phyloP scores from a whole-genome alignment of 2,329 filamentous ascomycete species.

The Talaromyces amestolkiae region DNA sequence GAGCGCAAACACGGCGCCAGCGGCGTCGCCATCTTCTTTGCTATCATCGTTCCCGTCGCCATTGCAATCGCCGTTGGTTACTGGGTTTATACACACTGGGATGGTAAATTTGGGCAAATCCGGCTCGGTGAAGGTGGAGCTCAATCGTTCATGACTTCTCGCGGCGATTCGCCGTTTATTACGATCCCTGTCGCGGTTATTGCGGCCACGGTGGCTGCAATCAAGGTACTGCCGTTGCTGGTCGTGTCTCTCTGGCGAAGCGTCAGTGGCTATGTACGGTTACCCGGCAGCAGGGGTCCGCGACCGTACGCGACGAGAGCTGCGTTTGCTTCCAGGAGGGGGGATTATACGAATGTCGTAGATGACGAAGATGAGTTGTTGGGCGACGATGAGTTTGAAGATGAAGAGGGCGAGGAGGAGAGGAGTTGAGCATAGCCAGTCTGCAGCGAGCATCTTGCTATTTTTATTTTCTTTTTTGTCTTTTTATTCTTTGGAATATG shows the following conservation, averaged over 20 bases:
- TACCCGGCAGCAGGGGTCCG: conserved; percentile 42
- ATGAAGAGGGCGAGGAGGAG: conserved; percentile 71
- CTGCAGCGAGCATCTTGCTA: neutral
- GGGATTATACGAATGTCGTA: conserved; percentile 86
- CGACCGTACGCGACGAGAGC: conserved; percentile 81
- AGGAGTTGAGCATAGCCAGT: conserved; percentile 5
- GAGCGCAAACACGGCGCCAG: conserved; percentile 68
- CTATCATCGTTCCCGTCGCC: conserved; percentile 71
- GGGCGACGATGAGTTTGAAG: conserved; percentile 81
- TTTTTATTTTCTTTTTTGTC: neutral
- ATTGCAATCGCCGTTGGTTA: conserved; percentile 73
- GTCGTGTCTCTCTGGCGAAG: conserved; percentile 70
- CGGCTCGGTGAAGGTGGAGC: conserved; percentile 62
- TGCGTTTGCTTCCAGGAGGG: conserved; percentile 80
- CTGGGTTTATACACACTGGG: conserved; percentile 82
- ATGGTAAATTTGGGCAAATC: conserved; percentile 87
- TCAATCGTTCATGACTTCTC: conserved; percentile 48
- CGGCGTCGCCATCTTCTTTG: conserved; percentile 78
- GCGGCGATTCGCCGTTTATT: conserved; percentile 73
- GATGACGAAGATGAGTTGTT: conserved; percentile 92
- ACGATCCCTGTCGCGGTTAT: conserved; percentile 73
- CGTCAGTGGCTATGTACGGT: conserved; percentile 51
- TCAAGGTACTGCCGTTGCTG: conserved; percentile 72
- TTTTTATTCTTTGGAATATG: neutral
- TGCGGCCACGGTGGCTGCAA: conserved; percentile 73